Evolutionary conservation across 2,329 filamentous ascomycete genomes (phyloP).

Genomic region (Pyrenophora tritici-repentis): DNA sequence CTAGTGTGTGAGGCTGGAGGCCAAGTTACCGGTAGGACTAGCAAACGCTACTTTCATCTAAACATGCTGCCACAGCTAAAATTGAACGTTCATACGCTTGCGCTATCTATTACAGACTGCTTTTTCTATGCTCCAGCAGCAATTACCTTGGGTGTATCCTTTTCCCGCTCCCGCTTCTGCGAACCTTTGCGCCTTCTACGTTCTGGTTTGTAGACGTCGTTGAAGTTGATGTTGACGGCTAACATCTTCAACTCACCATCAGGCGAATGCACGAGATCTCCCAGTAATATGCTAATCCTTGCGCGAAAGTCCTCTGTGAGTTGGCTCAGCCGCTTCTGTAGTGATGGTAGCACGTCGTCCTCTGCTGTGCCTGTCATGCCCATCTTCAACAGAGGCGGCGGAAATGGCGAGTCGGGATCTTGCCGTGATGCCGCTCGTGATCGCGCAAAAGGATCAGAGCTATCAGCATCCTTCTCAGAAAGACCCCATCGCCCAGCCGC

Average conservation of each 20-base stretch:
- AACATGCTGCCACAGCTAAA: no score
- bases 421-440: conserved; percentile 30
- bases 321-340: conserved; percentile 73
- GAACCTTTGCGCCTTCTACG: conserved; percentile 61
- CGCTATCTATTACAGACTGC: conserved; percentile 6
- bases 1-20: no score
- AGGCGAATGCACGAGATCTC: conserved; percentile 89
- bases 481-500: conserved; percentile 68
- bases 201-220: conserved; percentile 87
- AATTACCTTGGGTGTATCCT: conserved; percentile 28
- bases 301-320: conserved; percentile 77
- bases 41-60: no score
- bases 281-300: conserved; percentile 78
- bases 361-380: conserved; percentile 49
- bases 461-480: conserved; percentile 55
- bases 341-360: conserved; percentile 71
- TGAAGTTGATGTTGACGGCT: conserved; percentile 98
- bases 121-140: background rate
- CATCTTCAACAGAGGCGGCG: conserved; percentile 44
- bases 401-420: conserved; percentile 52
- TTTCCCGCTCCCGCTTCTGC: conserved; percentile 34
- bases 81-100: background rate
- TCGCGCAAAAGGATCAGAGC: conserved; percentile 28
- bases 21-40: no score
- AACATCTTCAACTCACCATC: conserved; percentile 96